Conservation (phyloP, 139 green algal genomes). For the Coelastrella sp. region DNA sequence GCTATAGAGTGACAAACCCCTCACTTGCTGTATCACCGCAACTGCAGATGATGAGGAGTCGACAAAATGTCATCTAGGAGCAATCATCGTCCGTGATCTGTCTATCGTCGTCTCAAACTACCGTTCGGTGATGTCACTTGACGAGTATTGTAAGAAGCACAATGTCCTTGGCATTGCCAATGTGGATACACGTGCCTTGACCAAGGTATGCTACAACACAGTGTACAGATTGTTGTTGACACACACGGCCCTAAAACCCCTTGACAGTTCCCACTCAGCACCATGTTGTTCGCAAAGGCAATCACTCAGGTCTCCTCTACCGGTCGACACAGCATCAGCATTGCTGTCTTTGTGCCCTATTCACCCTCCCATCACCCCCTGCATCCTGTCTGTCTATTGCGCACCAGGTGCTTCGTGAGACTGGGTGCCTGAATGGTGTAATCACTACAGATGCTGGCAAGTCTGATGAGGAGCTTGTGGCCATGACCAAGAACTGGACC, state of each 20-base stretch:
- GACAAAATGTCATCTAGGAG: constrained; percentile 84
- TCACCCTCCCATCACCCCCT: not conserved
- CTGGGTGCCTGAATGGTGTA: constrained; percentile 90
- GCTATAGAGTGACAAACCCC: not conserved
- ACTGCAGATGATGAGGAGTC: constrained; percentile 93
- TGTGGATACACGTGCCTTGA: constrained; percentile 97
- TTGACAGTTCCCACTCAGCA: too few species aligned
- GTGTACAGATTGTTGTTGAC: too few species aligned
- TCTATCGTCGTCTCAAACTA: constrained; percentile 96
- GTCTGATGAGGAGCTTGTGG: constrained; percentile 86
- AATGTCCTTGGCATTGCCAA: constrained; percentile 85
- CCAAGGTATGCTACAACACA: constrained; percentile 63
- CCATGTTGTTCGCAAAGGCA: too few species aligned
- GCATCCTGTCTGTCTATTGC: not conserved
- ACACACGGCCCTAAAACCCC: too few species aligned
- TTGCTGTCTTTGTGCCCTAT: too few species aligned
- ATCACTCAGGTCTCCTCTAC: too few species aligned
- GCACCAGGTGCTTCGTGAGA: constrained; percentile 81
- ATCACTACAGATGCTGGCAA: constrained; percentile 81
- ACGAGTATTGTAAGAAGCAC: constrained; percentile 76
- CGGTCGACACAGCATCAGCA: too few species aligned
- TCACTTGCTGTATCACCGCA: too few species aligned
- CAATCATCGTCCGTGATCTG: constrained; percentile 89
- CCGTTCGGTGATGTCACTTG: constrained; percentile 86
- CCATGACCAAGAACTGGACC: constrained; percentile 87